Base-by-base conservation (phyloP, 768 basidiomycete genomes). In the Cystobasidium tubakii region DNA sequence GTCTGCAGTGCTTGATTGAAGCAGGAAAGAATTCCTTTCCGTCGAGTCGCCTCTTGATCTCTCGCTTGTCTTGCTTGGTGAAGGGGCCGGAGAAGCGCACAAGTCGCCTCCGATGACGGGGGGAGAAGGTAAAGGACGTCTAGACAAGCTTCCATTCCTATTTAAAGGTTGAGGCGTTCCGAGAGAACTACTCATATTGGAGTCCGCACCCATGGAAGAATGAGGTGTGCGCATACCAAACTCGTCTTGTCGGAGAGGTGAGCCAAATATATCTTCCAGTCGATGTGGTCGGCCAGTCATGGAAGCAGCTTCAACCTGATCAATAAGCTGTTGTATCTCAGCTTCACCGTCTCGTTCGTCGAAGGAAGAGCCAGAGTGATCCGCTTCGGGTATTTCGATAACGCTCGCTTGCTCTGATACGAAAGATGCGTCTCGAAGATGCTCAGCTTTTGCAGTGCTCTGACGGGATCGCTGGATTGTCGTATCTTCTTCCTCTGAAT, bases 141-240 rank as follows among this genome's bases (percentile, higher is more conserved):
- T 23, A 4, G 69, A 71, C 25, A 46, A 25, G 27, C 69, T 71
- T 29, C 54, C 50, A 25, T 53, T 46, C 31, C 31, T 7, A 29
- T 71, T 55, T 10, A 71, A 36, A 53, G 54, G 36, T 36, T 71
- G 69, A 31, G 69, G 69, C 3, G 69, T 71, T 33, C 57, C 57
- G 15, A 60, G 27, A 9, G 46, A 9, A 67, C 66, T 31, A 12
- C 33, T 60, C 53, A 36, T 46, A 71, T 2, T 36, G 4, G 53
- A 57, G 6, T 34, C 69, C 60, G 53, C 69, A 54, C 69, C 69
- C 27, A 36, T 34, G 39, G 54, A 57, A 23, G 33, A 55, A 34
- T 71, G 50, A 53, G 69, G 69, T 3, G 69, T 71, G n/a, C 69
- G 69, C 7, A 60, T 71, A 2, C 66, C 66, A 53, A 67, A 67